Base-by-base conservation (phyloP, 129 eudicot species). In the Flaveria trinervia region DNA sequence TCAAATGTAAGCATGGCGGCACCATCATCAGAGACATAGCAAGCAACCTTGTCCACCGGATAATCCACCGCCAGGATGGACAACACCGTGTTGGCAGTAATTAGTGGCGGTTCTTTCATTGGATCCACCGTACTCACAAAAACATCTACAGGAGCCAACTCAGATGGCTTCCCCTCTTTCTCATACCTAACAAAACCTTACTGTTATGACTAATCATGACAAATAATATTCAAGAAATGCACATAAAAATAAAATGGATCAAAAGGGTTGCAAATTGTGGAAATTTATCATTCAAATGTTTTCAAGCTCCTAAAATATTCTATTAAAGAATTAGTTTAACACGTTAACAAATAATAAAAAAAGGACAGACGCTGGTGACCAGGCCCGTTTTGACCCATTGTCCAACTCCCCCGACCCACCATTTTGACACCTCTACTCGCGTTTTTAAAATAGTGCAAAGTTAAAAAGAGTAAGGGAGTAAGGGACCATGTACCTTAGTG, bases 1-100 rank as follows among this genome's bases (percentile, higher is more conserved):
- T 92, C 98, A 71, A 92, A 92, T 5, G 98, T 92, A 75, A 92
- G 98, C 98, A 92, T 92, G 62, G 98, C 98, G 44, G 98, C 98
- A 86, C 98, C 98, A 88, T 92, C 97, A 33, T 92, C 97, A 13
- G 97, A 92, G 16, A 92, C 97, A 75, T 92, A 92, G 86, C 97
- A 92, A 3, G 98, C 90, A 60, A 92, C 98, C 80, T 90, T 92
- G 82, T 92, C 98, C n/a, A 92, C 84, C 9, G 98, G 98, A 75
- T 92, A 92, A 81, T 92, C 98, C 61, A 86, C 93, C 15, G 98
- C 98, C 39, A 92, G 92, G 72, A 92, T 92, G 7, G 98, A 92
- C 10, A 92, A 84, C 81, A 92, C 96, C 17, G 98, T 92, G 77
- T 92, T 92, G 50, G 97, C 97, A 8, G 97, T 92, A 80, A 92